Percentiles rank a stretch among this genome's conserved stretches.
phyloP scores from a whole-genome alignment of 306 rosid species.

The Fagus sylvatica region DNA sequence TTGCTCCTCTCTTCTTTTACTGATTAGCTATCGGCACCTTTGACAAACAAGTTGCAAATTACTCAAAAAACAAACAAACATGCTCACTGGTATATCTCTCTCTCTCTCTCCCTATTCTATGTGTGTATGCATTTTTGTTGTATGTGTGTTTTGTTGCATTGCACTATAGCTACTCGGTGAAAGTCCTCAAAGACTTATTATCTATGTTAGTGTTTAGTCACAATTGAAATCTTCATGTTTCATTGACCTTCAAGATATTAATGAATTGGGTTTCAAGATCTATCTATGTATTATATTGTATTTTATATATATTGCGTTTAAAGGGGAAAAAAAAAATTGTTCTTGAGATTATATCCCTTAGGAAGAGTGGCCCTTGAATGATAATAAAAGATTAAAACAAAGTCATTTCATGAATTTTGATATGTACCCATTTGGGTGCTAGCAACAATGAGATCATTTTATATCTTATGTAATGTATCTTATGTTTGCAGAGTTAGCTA shows the following conservation, averaged over 20 bases:
- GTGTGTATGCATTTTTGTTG: not conserved
- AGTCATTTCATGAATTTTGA: too few species aligned
- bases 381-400: too few species aligned
- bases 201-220: not conserved
- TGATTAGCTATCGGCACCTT: not conserved
- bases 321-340: too few species aligned
- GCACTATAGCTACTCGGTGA: slow-evolving; percentile 29
- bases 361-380: too few species aligned
- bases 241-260: not conserved
- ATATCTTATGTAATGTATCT: not conserved
- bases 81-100: slow-evolving; percentile 32
- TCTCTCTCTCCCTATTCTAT: not conserved
- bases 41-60: not conserved
- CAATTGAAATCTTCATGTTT: not conserved
- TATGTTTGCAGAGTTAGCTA: slow-evolving; percentile 42
- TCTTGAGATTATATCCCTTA: too few species aligned
- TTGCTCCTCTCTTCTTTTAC: not conserved
- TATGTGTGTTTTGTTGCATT: not conserved
- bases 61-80: not conserved
- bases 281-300: not conserved
- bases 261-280: not conserved
- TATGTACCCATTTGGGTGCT: too few species aligned
- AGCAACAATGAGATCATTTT: too few species aligned
- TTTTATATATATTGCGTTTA: too few species aligned
- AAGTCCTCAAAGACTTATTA: slow-evolving; percentile 12